These are phyloP conservation scores for Aotearoamyces nothofagi DNA, from an alignment of 2,329 filamentous ascomycete genomes.

Conservation along the genomic window DNA sequence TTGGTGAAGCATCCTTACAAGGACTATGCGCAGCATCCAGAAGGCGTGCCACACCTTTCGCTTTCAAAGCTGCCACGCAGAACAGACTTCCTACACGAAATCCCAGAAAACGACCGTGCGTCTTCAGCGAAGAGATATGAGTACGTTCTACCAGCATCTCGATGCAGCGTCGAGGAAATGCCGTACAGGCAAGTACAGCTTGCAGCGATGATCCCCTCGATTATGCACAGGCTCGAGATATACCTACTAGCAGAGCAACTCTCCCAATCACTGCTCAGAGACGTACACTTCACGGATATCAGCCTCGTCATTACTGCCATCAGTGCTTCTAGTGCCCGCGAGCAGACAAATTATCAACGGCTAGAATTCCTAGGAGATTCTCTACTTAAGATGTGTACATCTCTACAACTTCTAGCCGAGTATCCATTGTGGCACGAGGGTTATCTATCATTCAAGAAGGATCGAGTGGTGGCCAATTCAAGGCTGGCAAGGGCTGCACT, in stretches of 20 bases:
- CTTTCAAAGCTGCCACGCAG: conserved; percentile 35
- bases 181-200: conserved; percentile 27
- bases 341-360: conserved; percentile 59
- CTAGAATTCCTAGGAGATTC: conserved; percentile 81
- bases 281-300: conserved; percentile 36
- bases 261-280: conserved; percentile 33
- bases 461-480: conserved; percentile 57
- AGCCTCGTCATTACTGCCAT: conserved; percentile 53
- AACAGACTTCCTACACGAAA: conserved; percentile 40
- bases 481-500: conserved; percentile 53
- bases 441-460: conserved; percentile 53
- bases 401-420: conserved; percentile 43
- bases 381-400: conserved; percentile 60
- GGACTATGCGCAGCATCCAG: conserved; percentile 24
- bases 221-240: conserved; percentile 55
- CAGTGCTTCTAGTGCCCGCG: conserved; percentile 44
- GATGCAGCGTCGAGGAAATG: conserved; percentile 34
- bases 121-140: conserved; percentile 24
- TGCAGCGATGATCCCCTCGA: conserved; percentile 53
- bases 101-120: conserved; percentile 1
- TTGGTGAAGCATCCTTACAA: conserved; percentile 23
- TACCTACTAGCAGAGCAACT: conserved; percentile 47
- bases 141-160: conserved; percentile 27
- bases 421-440: conserved; percentile 61
- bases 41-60: conserved; percentile 32